These are phyloP conservation scores for Termitomyces sp. DNA, from an alignment of 768 basidiomycete genomes.

Conservation along the genomic window DNA sequence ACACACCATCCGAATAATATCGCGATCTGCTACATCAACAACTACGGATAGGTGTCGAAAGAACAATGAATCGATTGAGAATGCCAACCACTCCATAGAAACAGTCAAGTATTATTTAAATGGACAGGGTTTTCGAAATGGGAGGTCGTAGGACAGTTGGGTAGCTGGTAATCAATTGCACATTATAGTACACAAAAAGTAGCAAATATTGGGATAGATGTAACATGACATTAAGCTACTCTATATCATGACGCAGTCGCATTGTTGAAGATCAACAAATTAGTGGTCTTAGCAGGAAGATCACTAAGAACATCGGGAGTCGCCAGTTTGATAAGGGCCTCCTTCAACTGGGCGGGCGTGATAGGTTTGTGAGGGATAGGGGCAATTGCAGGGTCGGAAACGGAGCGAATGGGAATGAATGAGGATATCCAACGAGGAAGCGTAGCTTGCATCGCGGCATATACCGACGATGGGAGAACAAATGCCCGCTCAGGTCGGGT, in stretches of 20 bases:
- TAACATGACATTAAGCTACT: constrained; percentile 8
- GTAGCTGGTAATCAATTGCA: background rate
- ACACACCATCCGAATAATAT: too few species aligned
- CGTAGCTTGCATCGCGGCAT: constrained; percentile 49
- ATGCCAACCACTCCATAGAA: background rate
- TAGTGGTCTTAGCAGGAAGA: constrained; percentile 54
- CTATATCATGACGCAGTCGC: constrained; percentile 38
- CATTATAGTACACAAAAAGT: constrained; percentile 7
- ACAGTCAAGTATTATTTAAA: background rate
- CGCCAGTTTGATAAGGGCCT: constrained; percentile 61
- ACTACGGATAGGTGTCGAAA: too few species aligned
- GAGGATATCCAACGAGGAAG: constrained; percentile 57
- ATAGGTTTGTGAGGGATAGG: constrained; percentile 44
- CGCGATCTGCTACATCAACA: too few species aligned
- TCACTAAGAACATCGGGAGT: constrained; percentile 47
- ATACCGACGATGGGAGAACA: constrained; percentile 40
- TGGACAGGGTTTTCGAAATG: background rate
- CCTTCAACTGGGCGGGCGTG: constrained; percentile 74
- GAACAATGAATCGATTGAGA: too few species aligned
- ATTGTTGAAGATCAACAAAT: constrained; percentile 82
- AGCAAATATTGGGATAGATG: constrained; percentile 5
- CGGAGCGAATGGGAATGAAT: constrained; percentile 45
- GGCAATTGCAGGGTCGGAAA: constrained; percentile 39
- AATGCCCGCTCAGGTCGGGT: constrained; percentile 29
- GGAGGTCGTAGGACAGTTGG: background rate